Evolutionary conservation across 176 grass and related monocot species (phyloP), one percentile per base, ranked within the genome.

Genomic region (Olyra latifolia): DNA sequence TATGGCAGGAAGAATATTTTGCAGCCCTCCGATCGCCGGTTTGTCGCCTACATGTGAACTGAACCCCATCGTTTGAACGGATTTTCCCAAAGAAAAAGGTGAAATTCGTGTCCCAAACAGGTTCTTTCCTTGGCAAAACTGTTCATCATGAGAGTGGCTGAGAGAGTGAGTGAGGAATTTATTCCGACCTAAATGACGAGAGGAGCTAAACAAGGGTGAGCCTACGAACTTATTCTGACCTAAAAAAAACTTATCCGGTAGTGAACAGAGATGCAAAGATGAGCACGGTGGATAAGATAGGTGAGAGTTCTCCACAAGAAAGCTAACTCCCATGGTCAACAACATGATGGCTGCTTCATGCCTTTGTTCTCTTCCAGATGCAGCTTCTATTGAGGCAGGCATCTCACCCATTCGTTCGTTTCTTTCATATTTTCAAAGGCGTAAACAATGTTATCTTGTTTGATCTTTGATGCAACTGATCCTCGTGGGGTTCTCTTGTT

Each of bases 301-400:
- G 77, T 81, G 59, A 86, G 78, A 86, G 65, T 82, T 72, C 49
- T 77, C 78, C 50, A 40, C 59, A 78, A 82, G 66, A 42, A 84
- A 70, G 66, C 47, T 13, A 65, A 47, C 58, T 78, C 66, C 16
- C 78, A 47, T 27, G 56, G 72, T 89, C 83, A 89, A 82, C 58
- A 77, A 15, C 40, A 48, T 52, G 78, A 77, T 86, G 58, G 57
- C 63, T 60, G 52, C 68, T 38, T 75, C 58, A 68, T 41, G 41
- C 45, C 24, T 44, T 35, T 62, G 40, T 20, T 56, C 66, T 68
- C 70, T 29, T 54, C 23, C 66, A 43, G 42, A 25, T 72, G 52
- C 76, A 67, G 59, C 79, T 53, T 53, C 62, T 53, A 54, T 59
- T 54, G 35, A 56, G 47, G 48, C 45, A 69, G 58, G 62, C 43